phyloP scores from a whole-genome alignment of 129 eudicot genomes.

The Ambrosia artemisiifolia region DNA sequence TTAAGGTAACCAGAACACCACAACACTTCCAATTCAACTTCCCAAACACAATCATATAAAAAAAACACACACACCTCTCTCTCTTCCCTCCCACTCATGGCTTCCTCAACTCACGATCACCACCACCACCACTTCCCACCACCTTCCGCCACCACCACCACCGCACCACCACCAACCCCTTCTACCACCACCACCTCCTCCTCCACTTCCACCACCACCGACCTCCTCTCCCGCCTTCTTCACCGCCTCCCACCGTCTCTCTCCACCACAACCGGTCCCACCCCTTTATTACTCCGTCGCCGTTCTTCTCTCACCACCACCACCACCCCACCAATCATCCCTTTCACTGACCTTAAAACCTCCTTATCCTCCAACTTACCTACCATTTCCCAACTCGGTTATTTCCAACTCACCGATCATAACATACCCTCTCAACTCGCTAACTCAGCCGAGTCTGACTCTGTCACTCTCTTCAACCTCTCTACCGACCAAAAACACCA shows the following conservation, averaged over 20 bases:
- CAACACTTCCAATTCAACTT: neutral
- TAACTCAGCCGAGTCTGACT: constrained; percentile 56
- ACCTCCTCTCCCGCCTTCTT: constrained; percentile 61
- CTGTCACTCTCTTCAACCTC: constrained; percentile 49
- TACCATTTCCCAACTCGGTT: constrained; percentile 54
- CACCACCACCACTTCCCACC: constrained; percentile 65
- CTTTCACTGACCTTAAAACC: constrained; percentile 28
- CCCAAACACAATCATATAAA: neutral
- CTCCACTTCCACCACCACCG: constrained; percentile 30
- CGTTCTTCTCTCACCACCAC: constrained; percentile 24
- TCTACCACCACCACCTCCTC: constrained; percentile 47
- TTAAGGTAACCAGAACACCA: constrained; percentile 4
- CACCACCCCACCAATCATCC: constrained; percentile 26
- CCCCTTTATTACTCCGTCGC: constrained; percentile 34
- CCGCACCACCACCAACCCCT: constrained; percentile 94
- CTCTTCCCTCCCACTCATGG: constrained; percentile 7
- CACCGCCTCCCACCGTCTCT: constrained; percentile 52
- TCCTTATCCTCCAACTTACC: constrained; percentile 30
- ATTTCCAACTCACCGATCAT: constrained; percentile 63
- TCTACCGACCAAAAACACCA: constrained; percentile 37
- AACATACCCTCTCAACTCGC: constrained; percentile 53
- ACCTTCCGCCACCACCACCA: constrained; percentile 32
- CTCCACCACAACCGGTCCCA: constrained; percentile 15
- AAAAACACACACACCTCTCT: no score
- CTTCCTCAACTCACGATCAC: constrained; percentile 29